phyloP scores from a whole-genome alignment of 139 green algal genomes.

The Edaphochlamys debaryana region DNA sequence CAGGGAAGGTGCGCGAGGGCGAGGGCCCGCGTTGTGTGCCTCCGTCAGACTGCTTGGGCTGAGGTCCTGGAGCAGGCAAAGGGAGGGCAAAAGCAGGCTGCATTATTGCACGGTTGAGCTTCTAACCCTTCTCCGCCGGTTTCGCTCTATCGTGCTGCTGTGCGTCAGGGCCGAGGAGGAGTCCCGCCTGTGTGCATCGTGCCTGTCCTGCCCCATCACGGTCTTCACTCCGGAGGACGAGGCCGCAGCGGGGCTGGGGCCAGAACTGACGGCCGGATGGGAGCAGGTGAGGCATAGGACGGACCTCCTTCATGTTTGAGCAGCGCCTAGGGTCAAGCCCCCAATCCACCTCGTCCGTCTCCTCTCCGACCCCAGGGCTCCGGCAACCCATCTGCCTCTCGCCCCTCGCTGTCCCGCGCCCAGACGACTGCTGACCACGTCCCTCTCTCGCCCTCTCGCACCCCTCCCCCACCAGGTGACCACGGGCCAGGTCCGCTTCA shows the following conservation, averaged over 20 bases:
- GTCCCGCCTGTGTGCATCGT: not conserved
- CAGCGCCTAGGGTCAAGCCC: not conserved
- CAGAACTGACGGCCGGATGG: not conserved
- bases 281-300: not conserved
- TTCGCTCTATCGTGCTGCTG: not conserved
- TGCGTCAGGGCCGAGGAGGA: slow-evolving; percentile 26
- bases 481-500: slow-evolving; percentile 1
- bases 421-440: no score
- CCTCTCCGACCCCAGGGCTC: no score
- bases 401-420: no score
- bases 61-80: no score
- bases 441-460: not conserved
- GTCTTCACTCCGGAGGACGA: slow-evolving; percentile 19
- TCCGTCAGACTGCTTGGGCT: no score
- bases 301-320: not conserved
- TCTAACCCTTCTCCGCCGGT: no score
- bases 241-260: not conserved
- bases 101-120: not conserved
- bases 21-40: not conserved
- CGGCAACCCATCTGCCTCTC: not conserved
- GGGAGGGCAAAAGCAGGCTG: no score
- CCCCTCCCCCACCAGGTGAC: slow-evolving; percentile 7
- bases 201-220: slow-evolving; percentile 27
- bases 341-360: not conserved
- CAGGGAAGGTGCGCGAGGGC: not conserved